These are phyloP conservation scores for Globisporangium sylvaticum DNA, from an alignment of 352 stramenopile genomes.

Conservation along the genomic window DNA sequence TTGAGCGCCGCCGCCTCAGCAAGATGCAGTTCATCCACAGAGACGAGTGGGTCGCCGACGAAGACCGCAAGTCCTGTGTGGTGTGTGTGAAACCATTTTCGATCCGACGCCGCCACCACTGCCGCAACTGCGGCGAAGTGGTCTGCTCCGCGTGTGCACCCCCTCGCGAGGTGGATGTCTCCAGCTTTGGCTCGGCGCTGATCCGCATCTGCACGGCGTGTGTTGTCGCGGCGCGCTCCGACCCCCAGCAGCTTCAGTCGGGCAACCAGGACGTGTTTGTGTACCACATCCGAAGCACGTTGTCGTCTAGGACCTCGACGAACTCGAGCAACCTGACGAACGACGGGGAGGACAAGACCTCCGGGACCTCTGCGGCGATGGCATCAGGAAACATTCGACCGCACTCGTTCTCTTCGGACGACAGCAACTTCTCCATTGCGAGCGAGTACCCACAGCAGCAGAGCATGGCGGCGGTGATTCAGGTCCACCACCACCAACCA, in stretches of 20 bases:
- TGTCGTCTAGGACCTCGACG: constrained; percentile 28
- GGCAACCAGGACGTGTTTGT: constrained; percentile 35
- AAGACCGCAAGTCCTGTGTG: constrained; percentile 49
- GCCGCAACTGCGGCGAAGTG: constrained; percentile 69
- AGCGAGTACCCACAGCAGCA: constrained; percentile 31
- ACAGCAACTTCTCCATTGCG: constrained; percentile 55
- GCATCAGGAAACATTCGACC: neutral
- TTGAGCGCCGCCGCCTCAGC: constrained; percentile 56
- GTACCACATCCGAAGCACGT: constrained; percentile 31
- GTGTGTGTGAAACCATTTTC: constrained; percentile 66
- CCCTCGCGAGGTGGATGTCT: constrained; percentile 45
- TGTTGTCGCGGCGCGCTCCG: constrained; percentile 39
- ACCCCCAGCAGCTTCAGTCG: constrained; percentile 7
- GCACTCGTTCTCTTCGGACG: constrained; percentile 34
- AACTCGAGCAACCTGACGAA: constrained; percentile 22
- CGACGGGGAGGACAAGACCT: neutral
- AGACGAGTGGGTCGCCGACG: constrained; percentile 55
- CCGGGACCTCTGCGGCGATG: neutral
- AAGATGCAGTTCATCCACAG: constrained; percentile 48
- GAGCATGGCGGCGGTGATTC: neutral
- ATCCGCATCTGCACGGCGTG: constrained; percentile 70
- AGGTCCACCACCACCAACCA: neutral
- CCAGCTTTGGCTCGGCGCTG: constrained; percentile 23
- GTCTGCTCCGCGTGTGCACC: constrained; percentile 65
- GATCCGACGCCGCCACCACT: constrained; percentile 62